phyloP scores from a whole-genome alignment of 306 rosid genomes.

The Acacia acuminata region DNA sequence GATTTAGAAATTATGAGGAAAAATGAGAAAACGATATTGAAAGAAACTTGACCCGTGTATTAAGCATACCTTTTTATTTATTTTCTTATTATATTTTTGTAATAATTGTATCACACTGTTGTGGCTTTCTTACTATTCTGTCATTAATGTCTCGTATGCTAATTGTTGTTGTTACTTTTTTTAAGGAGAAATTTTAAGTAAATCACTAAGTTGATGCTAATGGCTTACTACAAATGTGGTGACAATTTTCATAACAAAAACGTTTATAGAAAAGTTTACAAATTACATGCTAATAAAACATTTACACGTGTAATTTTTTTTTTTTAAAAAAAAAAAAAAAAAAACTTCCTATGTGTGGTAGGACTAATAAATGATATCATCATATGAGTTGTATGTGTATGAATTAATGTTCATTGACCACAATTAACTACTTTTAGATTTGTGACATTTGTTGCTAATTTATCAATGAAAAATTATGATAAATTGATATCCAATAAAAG shows the following conservation, averaged over 20 bases:
- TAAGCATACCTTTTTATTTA: not conserved
- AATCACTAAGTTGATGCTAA: not conserved
- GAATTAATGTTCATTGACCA: not conserved
- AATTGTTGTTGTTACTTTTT: not conserved
- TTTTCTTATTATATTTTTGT: not conserved
- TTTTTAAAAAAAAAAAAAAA: too few species aligned
- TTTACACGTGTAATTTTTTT: not conserved
- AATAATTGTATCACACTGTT: not conserved
- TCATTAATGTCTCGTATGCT: not conserved
- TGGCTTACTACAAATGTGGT: not conserved
- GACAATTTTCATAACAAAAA: not conserved
- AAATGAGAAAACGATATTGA: too few species aligned
- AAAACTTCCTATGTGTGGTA: not conserved
- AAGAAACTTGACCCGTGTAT: too few species aligned
- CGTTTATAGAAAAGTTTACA: not conserved
- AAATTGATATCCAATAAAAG: not conserved
- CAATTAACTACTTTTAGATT: not conserved
- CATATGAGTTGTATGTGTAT: not conserved
- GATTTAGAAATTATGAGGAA: too few species aligned
- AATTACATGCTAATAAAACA: not conserved
- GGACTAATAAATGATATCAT: not conserved
- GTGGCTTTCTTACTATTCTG: not conserved
- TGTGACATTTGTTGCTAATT: not conserved
- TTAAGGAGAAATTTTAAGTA: not conserved
- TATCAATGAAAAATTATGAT: not conserved